Base-by-base conservation (phyloP, 1,284 basidiomycete species). In the Ganoderma lucidum region DNA sequence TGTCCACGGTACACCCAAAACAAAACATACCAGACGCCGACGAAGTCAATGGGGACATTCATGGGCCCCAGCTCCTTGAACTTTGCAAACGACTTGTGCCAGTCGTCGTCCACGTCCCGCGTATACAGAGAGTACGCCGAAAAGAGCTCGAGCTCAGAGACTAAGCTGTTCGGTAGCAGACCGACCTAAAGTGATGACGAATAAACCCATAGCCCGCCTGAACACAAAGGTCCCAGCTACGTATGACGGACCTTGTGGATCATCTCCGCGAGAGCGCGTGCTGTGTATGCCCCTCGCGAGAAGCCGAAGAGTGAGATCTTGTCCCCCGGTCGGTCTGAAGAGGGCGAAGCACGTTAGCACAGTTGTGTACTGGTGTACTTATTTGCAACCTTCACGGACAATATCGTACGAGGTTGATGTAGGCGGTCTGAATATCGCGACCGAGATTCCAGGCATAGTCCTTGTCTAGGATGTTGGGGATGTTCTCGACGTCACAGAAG, bases 221-320 rank as follows among this genome's bases (percentile, higher is more conserved):
- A 23, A 9, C 48, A 51, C 48, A 23, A 4, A 10, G 6, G n/a
- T 51, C n/a, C 12, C 5, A 14, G 23, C 48, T 35, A 35, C 35
- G 35, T 28, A 3, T 4, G 14, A 62, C 45, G 10, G 9, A 80
- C 79, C 73, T 87, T 87, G 74, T 87, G 85, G n/a, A 87, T 72
- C 86, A 88, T 88, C 3, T 87, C 87, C 0, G 86, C 87, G 0
- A 88, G 76, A 23, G 85, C 85, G 61, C 77, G 75, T 19, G 79
- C 79, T 28, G 88, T 90, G 73, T 90, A 90, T 48, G 90, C 89
- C 2, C 90, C 90, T 3, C 90, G 84, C 15, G 87, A 90, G 78
- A 92, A 92, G 6, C 87, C 87, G 71, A 89, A 88, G 15, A 89
- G 80, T 70, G 85, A 86, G 35, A 87, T 87, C 66, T 85, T 84